Evolutionary conservation across 176 grass and related monocot genomes (phyloP).

Genomic region (Oryza glumipatula): DNA sequence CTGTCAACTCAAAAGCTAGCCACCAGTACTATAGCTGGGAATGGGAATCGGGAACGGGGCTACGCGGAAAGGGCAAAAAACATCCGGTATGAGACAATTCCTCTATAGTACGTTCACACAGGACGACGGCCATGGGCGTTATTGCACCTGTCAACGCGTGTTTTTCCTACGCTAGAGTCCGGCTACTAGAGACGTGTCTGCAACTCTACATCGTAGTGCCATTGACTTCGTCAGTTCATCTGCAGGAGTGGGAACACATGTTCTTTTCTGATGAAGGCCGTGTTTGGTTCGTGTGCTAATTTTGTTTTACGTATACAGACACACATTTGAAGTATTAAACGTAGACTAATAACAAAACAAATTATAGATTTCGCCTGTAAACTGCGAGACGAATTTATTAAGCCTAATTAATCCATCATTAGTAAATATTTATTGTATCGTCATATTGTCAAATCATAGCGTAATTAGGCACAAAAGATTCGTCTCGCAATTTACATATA

Average conservation of each 20-base stretch:
- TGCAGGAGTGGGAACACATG: not conserved
- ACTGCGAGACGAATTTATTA: too few species aligned
- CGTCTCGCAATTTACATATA: too few species aligned
- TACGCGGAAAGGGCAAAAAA: constrained; percentile 6
- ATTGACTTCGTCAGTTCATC: not conserved
- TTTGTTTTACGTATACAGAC: too few species aligned
- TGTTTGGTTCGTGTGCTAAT: too few species aligned
- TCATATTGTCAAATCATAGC: too few species aligned
- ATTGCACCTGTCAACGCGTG: constrained; percentile 7
- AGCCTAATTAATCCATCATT: too few species aligned
- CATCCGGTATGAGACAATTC: constrained; percentile 1
- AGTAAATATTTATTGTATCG: too few species aligned
- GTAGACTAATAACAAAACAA: too few species aligned
- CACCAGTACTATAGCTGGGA: not conserved
- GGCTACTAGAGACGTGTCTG: not conserved
- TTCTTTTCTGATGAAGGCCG: too few species aligned
- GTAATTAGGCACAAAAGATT: too few species aligned
- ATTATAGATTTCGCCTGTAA: too few species aligned
- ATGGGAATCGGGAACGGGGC: constrained; percentile 11
- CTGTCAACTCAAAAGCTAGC: not conserved
- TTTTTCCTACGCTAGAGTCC: not conserved
- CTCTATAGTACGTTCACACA: constrained; percentile 28
- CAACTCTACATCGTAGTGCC: not conserved
- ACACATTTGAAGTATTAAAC: too few species aligned
- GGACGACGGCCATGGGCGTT: not conserved